Base-by-base conservation (phyloP, 176 grass and related monocot species). In the Carex kokanica region DNA sequence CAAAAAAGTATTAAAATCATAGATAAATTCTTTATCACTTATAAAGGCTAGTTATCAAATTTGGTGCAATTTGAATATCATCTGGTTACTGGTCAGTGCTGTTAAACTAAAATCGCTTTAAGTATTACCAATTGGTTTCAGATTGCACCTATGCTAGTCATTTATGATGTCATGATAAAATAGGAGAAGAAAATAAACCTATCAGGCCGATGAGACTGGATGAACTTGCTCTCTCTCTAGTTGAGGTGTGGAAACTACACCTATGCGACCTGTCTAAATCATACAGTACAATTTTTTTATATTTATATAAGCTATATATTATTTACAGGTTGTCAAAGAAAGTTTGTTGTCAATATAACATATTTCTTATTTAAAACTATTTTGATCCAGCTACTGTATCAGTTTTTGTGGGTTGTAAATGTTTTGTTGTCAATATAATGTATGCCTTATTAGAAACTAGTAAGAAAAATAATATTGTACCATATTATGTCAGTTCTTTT, bases 161-260 rank as follows among this genome's bases (percentile, higher is more conserved):
- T 75, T 54, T 27, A 53, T 52, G 72, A 54, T 54, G 47, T 75
- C 47, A 54, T 75, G 13, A 51, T 75, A 75, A 51, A 75, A 75
- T 53, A 54, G 27, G 13, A 75, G 20, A 75, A 75, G 12, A 17
- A 17, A 54, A 27, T 36, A 51, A 75, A 24, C 47, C 15, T 52
- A 75, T 53, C 72, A 75, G 47, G 45, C 9, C 15, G 2, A 53
- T 29, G 12, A 24, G 72, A 75, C 47, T 54, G 43, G 72, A 53
- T 75, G 72, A 49, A 11, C 70, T 49, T 15, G 69, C 3, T 6
- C 36, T 38, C 36, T 38, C 36, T 38, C 36, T 38, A 38, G 36
- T 38, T 6, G 36, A 38, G 36, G 36, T 38, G 36, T 38, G 36
- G 5, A 38, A 38, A 38, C 31, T 40, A 29, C 23, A 75, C 20